These are phyloP conservation scores for Fusarium humuli DNA, from an alignment of 2,329 filamentous ascomycete species.

Conservation along the genomic window DNA sequence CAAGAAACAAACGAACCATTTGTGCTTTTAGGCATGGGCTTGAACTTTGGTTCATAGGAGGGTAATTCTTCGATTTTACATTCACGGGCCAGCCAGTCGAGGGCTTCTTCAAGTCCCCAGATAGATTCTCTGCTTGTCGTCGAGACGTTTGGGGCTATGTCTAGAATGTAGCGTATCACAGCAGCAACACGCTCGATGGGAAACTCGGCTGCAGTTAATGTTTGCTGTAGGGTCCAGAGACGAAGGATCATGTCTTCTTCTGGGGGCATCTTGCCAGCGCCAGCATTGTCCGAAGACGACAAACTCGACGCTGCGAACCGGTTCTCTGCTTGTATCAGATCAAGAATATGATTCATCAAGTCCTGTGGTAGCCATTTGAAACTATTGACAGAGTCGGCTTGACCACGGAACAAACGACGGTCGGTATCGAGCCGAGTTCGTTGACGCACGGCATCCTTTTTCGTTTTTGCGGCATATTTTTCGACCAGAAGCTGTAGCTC, in stretches of 20 bases:
- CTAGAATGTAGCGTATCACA: slow-evolving; percentile 73
- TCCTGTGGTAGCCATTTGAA: slow-evolving; percentile 85
- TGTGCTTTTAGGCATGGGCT: slow-evolving; percentile 54
- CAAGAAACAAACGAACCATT: slow-evolving; percentile 38
- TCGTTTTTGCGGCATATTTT: slow-evolving; percentile 81
- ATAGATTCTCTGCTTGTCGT: slow-evolving; percentile 71
- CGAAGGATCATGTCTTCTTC: slow-evolving; percentile 84
- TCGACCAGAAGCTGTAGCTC: slow-evolving; percentile 90
- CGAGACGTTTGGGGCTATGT: slow-evolving; percentile 72
- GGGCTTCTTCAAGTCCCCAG: slow-evolving; percentile 87
- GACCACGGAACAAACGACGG: slow-evolving; percentile 80
- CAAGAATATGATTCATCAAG: slow-evolving; percentile 80
- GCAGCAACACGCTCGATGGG: slow-evolving; percentile 70
- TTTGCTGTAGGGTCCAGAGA: slow-evolving; percentile 86
- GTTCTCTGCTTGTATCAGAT: slow-evolving; percentile 75
- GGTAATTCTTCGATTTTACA: slow-evolving; percentile 76
- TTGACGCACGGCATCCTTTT: slow-evolving; percentile 82
- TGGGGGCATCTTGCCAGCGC: slow-evolving; percentile 64
- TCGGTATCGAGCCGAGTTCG: slow-evolving; percentile 85
- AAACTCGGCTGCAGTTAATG: slow-evolving; percentile 77
- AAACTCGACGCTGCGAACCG: slow-evolving; percentile 66
- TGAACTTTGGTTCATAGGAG: slow-evolving; percentile 68
- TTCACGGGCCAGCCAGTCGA: slow-evolving; percentile 91
- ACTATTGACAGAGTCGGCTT: slow-evolving; percentile 78
- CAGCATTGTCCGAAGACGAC: slow-evolving; percentile 56